Percentiles rank a stretch among this genome's conserved stretches.
phyloP scores from a whole-genome alignment of 768 basidiomycete species.

The Naematelia encephala region DNA sequence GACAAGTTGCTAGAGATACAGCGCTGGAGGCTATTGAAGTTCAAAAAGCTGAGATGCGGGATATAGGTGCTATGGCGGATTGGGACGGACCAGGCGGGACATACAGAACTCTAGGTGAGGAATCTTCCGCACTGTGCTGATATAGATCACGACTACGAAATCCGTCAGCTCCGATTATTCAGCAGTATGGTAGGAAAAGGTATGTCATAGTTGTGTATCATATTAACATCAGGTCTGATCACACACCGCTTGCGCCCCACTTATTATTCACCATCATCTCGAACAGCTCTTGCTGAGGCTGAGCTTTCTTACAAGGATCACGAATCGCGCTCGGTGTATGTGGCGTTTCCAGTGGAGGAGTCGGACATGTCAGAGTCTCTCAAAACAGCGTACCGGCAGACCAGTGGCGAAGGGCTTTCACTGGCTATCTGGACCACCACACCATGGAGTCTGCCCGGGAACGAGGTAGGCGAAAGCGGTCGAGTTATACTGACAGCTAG shows the following conservation, averaged over 20 bases:
- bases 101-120: constrained; percentile 79
- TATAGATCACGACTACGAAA: constrained; percentile 79
- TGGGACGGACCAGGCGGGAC: constrained; percentile 63
- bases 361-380: constrained; percentile 34
- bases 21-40: constrained; percentile 69
- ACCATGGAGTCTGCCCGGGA: constrained; percentile 93
- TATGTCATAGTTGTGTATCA: constrained; percentile 31
- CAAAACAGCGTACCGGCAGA: constrained; percentile 17
- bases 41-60: constrained; percentile 74
- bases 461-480: constrained; percentile 64
- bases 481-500: constrained; percentile 52
- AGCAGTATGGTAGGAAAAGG: constrained; percentile 83
- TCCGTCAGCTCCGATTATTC: constrained; percentile 80
- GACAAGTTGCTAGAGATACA: constrained; percentile 66
- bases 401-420: constrained; percentile 49
- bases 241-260: constrained; percentile 84
- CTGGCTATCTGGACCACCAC: constrained; percentile 95
- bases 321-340: constrained; percentile 80
- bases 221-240: constrained; percentile 61
- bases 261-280: constrained; percentile 91
- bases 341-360: constrained; percentile 64
- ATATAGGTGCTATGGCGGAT: constrained; percentile 87
- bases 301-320: constrained; percentile 90
- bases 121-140: neutral
- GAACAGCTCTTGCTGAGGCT: constrained; percentile 89